Conservation (phyloP, 2,329 filamentous ascomycete species). For the Penicillium sp. region DNA sequence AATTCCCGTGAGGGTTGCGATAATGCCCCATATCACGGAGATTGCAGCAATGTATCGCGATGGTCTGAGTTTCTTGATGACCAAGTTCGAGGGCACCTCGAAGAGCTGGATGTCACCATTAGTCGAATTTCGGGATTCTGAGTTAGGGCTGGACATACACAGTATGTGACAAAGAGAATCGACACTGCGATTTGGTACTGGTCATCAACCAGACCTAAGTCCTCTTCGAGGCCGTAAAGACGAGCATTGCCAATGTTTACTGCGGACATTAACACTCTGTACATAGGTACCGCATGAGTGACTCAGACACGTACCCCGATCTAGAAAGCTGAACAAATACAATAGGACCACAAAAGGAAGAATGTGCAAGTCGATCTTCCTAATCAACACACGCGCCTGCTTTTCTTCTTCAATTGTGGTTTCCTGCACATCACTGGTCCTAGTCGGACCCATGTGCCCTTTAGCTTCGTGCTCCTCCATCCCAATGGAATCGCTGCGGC, state of each 20-base stretch:
- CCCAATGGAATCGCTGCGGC: neutral
- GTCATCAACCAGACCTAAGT: slow-evolving; percentile 55
- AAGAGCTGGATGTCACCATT: slow-evolving; percentile 39
- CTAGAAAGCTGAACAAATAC: slow-evolving; percentile 71
- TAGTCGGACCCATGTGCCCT: slow-evolving; percentile 15
- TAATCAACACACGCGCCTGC: slow-evolving; percentile 28
- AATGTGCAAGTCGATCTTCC: slow-evolving; percentile 41
- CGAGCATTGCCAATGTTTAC: slow-evolving; percentile 70
- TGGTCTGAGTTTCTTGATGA: slow-evolving; percentile 59
- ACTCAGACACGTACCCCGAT: slow-evolving; percentile 45
- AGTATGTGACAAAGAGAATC: slow-evolving; percentile 63
- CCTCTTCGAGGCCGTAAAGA: slow-evolving; percentile 59
- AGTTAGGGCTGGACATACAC: slow-evolving; percentile 32
- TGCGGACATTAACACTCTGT: slow-evolving; percentile 18
- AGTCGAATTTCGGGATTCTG: neutral
- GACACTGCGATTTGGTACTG: slow-evolving; percentile 67
- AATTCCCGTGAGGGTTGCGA: slow-evolving; percentile 55
- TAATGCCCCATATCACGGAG: slow-evolving; percentile 56
- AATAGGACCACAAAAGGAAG: slow-evolving; percentile 40
- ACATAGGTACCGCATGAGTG: neutral
- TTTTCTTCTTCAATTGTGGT: slow-evolving; percentile 24
- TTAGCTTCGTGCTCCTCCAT: slow-evolving; percentile 15
- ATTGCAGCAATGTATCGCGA: slow-evolving; percentile 53
- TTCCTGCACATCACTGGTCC: slow-evolving; percentile 10
- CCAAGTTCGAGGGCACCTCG: slow-evolving; percentile 61